Conservation (phyloP, 225 moss, liverwort and hornwort genomes). For the Antitrichia curtipendula region DNA sequence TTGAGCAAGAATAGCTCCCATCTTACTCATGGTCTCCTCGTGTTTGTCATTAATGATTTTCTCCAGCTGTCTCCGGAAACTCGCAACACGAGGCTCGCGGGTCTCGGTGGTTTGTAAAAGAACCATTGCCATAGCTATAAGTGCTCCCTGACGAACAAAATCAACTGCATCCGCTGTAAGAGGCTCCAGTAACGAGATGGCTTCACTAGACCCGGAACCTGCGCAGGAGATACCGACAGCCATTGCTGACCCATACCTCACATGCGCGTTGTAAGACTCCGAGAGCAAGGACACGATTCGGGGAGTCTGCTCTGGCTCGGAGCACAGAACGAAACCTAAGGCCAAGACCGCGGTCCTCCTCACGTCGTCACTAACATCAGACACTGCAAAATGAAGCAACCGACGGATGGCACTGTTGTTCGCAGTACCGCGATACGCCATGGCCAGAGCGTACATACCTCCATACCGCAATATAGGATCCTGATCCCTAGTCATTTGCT, state of each 20-base stretch:
- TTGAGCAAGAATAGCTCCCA: constrained; percentile 95
- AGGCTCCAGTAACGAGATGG: constrained; percentile 85
- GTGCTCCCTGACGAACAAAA: constrained; percentile 88
- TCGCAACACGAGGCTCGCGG: constrained; percentile 73
- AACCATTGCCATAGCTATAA: constrained; percentile 97
- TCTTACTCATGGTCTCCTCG: constrained; percentile 99
- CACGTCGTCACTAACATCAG: constrained; percentile 95
- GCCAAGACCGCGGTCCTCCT: constrained; percentile 94
- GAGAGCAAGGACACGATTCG: constrained; percentile 87
- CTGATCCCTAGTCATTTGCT: constrained; percentile 96
- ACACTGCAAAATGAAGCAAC: constrained; percentile 86
- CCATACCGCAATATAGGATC: constrained; percentile 95
- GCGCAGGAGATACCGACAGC: constrained; percentile 95
- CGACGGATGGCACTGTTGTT: constrained; percentile 93
- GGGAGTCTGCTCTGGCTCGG: constrained; percentile 96
- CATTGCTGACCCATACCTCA: constrained; percentile 96
- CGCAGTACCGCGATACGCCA: constrained; percentile 89
- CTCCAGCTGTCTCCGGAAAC: constrained; percentile 81
- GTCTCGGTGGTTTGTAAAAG: constrained; percentile 82
- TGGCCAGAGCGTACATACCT: constrained; percentile 92
- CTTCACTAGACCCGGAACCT: constrained; percentile 79
- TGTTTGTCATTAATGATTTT: constrained; percentile 91
- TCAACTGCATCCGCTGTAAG: constrained; percentile 88
- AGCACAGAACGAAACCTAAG: constrained; percentile 85
- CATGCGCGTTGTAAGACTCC: constrained; percentile 93